A percentile compares a stretch with the other conserved stretches of the same genome.
These are phyloP conservation scores for Scenedesmus sp. DNA, from an alignment of 163 green algal genomes.

Conservation along the genomic window DNA sequence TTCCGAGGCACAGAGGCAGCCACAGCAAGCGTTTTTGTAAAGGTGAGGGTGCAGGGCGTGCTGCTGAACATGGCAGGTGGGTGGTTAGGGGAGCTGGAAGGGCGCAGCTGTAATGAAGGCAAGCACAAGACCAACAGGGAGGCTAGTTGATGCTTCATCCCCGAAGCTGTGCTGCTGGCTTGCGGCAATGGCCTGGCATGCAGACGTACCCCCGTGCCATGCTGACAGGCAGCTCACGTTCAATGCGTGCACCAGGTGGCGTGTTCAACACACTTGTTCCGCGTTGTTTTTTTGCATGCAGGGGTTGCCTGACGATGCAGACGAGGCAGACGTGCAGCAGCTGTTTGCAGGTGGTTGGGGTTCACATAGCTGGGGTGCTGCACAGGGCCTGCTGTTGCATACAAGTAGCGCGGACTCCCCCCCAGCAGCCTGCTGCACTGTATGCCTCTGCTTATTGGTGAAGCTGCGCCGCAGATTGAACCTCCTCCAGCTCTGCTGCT, in stretches of 20 bases:
- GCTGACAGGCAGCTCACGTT: background rate
- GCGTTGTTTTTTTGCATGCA: background rate
- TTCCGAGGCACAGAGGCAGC: background rate
- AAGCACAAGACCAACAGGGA: background rate
- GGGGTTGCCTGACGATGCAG: constrained; percentile 47
- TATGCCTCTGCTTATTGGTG: background rate
- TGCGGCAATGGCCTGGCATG: background rate
- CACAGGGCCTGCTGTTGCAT: too few species aligned
- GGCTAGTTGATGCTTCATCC: too few species aligned
- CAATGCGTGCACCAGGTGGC: background rate
- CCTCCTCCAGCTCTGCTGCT: background rate
- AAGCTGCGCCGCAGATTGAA: background rate
- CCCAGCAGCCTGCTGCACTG: background rate
- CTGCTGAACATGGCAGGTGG: background rate
- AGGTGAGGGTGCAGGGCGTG: constrained; percentile 12
- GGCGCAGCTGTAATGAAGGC: background rate
- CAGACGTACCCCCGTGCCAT: background rate
- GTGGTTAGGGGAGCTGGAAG: too few species aligned
- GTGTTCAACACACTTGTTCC: background rate
- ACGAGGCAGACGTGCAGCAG: constrained; percentile 43
- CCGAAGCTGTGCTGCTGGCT: too few species aligned
- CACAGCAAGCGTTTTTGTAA: constrained; percentile 37
- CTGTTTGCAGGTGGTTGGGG: constrained; percentile 27
- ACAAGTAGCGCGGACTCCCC: background rate
- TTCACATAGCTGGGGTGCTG: background rate